Base-by-base conservation (phyloP, 2,329 filamentous ascomycete species). In the Grosmannia serpens region DNA sequence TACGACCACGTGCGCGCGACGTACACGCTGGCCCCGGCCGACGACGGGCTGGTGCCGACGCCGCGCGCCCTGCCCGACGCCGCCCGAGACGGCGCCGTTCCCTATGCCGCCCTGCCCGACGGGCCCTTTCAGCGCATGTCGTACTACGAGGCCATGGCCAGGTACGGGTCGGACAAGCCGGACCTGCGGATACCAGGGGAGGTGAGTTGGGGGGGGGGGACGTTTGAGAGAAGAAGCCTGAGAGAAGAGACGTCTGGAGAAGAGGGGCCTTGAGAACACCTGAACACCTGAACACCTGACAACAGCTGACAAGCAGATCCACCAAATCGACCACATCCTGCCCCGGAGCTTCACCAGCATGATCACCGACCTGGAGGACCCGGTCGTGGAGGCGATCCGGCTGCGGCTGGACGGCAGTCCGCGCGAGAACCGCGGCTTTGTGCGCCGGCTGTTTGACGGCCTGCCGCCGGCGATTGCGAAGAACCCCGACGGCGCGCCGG, bases 111-210 rank as follows among this genome's bases (percentile, higher is more conserved):
- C n/a, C 63, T 70, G 7, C 47, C 61, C 3, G 56, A 63, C 3
- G 53, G 31, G 2, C 70, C 74, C 0, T 88, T 89, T 63, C 74
- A 70, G 8, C 76, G 78, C 26, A 77, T 90, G 65, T 80, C 82
- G 1, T 99, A 97, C 67, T 71, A 87, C 35, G 77, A 88, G 46
- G 87, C 87, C 22, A 97, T 99, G 85, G 74, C 79, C 1, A 75
- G 73, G 3, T 95, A 91, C 67, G 94, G 94, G 13, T 88, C 84
- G 5, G 94, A 99, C 71, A 99, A 99, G 70, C 94, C 94, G 4
- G 94, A 99, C 68, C 74, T 92, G 11, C 83, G 94, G 22, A 86
- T 91, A 44, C 81, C 82, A 1, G 63, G 65, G 29, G 73, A 81
- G 66, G 85, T 88, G 69, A 56, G 75, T 47, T 41, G 35, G 4